Evolutionary conservation across 345 rosid genomes (phyloP).

Genomic region (Eucalyptus tenuipes): DNA sequence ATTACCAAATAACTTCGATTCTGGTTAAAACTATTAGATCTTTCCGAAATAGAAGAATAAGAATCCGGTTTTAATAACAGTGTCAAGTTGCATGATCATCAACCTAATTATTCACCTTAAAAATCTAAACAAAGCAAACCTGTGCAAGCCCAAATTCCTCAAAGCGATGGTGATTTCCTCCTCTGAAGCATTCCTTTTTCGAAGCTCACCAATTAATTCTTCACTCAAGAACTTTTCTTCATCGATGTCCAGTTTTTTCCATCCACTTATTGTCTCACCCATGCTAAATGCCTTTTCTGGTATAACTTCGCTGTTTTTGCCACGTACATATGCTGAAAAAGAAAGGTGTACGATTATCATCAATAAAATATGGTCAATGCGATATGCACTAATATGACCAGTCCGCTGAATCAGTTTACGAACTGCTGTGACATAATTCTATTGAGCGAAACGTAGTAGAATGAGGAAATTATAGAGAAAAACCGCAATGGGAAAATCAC

Average conservation of each 20-base stretch:
- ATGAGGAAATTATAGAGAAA: background rate
- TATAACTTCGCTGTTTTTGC: constrained; percentile 1
- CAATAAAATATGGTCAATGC: background rate
- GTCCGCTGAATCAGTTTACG: background rate
- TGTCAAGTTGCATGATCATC: background rate
- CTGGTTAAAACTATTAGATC: background rate
- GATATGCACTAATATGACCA: background rate
- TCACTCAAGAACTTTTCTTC: background rate
- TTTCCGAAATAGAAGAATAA: background rate
- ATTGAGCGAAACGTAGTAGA: background rate
- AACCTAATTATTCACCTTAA: background rate
- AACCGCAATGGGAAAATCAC: background rate
- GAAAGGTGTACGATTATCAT: background rate
- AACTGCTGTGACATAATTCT: background rate
- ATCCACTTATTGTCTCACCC: constrained; percentile 4
- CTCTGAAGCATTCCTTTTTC: background rate
- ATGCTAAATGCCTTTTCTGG: constrained; percentile 1
- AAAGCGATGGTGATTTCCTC: background rate
- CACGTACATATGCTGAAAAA: constrained; percentile 4
- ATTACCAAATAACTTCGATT: background rate
- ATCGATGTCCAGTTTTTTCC: background rate
- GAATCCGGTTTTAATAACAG: background rate
- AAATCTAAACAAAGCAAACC: background rate
- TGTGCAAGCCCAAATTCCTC: constrained; percentile 5
- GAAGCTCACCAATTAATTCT: background rate